Evolutionary conservation across 495 filamentous ascomycete species (phyloP), one percentile per base, ranked within the genome.

Genomic region (Penicillium roqueforti): DNA sequence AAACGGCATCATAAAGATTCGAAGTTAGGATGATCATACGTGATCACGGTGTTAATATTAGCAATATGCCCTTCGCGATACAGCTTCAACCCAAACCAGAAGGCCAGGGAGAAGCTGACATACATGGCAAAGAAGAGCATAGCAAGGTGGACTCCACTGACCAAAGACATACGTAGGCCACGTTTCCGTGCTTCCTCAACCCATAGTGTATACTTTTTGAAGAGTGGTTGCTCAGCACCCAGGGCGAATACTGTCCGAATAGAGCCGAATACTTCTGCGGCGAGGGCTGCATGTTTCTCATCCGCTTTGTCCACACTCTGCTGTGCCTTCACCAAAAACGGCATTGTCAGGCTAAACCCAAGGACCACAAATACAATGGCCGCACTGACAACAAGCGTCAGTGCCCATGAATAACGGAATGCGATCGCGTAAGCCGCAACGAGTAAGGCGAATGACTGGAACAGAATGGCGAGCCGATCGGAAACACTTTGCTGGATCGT

Each of bases 401-500:
- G 55, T 11, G 70, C 73, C 51, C 78, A 73, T 20, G 77, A 75
- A 18, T 79, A 66, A 16, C 63, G 62, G 55, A 83, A 80, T 5
- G 74, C 80, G 16, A 81, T 73, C 1, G 62, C 68, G 41, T 76
- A 80, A 3, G 81, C 79, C 0, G 78, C 60, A n/a, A 81, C 52
- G 20, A 83, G 72, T 18, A 78, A 71, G 4, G 73, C 66, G 31
- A 77, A 58, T 0, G 74, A 73, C 46, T 80, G 73, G 5, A 83
- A 66, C 28, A 77, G 71, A 8, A 79, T 62, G 2, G 77, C 77
- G 6, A 74, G 66, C 41, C 80, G 81, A 53, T 83, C 81, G 0
- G 85, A 87, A 36, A 89, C 82, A 29, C 85, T 85, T 28, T 81
- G 67, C 54, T 89, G 85, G 29, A 89, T 68, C 0, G 77, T 74